Evolutionary conservation across 768 basidiomycete species (phyloP).

Genomic region (Xerocomellus chrysenteron): DNA sequence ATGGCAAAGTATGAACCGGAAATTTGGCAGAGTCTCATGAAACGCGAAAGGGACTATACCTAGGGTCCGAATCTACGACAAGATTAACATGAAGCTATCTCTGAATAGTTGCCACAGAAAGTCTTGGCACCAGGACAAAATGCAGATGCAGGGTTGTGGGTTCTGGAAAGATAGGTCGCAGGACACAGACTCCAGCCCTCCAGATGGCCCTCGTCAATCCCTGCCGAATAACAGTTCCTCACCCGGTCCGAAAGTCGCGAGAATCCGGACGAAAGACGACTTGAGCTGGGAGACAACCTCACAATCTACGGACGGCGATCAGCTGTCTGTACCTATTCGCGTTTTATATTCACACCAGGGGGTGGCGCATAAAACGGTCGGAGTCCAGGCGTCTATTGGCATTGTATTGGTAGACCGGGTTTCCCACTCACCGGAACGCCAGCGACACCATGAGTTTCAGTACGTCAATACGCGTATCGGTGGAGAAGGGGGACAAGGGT

Average conservation of each 20-base stretch:
- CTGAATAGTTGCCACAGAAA: not conserved
- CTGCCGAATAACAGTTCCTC: not conserved
- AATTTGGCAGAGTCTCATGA: not conserved
- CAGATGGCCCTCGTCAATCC: not conserved
- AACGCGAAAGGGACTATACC: not conserved
- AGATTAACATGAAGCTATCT: not conserved
- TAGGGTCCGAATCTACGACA: not conserved
- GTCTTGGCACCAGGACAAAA: not conserved
- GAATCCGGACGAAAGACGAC: slow-evolving; percentile 1
- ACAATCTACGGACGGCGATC: slow-evolving; percentile 26
- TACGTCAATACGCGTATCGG: slow-evolving; percentile 19
- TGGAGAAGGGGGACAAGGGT: slow-evolving; percentile 1
- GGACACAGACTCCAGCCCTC: not conserved
- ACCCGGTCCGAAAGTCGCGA: slow-evolving; percentile 14
- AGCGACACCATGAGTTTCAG: not conserved
- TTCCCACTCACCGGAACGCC: slow-evolving; percentile 5
- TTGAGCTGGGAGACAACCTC: not conserved
- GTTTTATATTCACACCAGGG: slow-evolving; percentile 22
- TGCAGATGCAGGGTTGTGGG: not conserved
- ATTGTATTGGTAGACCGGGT: not conserved
- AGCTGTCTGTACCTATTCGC: slow-evolving; percentile 19
- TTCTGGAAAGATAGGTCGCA: not conserved
- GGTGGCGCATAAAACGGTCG: slow-evolving; percentile 14
- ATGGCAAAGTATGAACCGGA: slow-evolving; percentile 17
- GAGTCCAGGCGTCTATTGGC: slow-evolving; percentile 3